Evolutionary conservation across 1,139 yeast genomes (phyloP), one percentile per base, ranked within the genome.

Genomic region (Cylindricascospora bacillispora): DNA sequence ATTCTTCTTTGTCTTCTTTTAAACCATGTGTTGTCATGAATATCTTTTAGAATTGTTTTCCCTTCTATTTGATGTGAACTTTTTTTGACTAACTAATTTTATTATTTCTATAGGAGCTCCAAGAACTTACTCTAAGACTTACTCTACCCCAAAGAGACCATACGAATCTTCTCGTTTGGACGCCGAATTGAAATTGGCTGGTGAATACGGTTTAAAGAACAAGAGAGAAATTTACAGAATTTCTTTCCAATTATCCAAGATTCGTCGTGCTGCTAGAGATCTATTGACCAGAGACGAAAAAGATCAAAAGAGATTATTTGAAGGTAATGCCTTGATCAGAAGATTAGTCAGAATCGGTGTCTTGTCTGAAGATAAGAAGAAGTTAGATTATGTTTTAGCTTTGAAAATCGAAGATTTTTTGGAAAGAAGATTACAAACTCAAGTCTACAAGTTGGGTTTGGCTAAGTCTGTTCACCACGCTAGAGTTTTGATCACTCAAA

Each of bases 381-480:
- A 92, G 76, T 85, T 89, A 70, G 99, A 89, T 89, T 92, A 92
- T 71, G 99, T 89, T 36, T 45, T 89, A 67, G 95, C 99, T 61
- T 80, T 89, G 63, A 80, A 82, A 67, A 70, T 83, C 59, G 98
- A 89, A 75, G 98, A 92, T 70, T 89, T 89, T 92, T 80, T 89
- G 71, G 99, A 89, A 76, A 86, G 98, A 79, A 83, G 99, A 76
- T 80, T 89, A 66, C 99, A 89, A 76, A 92, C 99, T 63, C 99
- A 89, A 74, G 99, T 89, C 52, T 89, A 89, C 95, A 89, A 89
- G 77, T 80, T 85, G 57, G 99, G 99, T 63, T 79, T 92, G 64
- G 99, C 99, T 62, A 89, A 92, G 74, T 86, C 97, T 57, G 82
- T 89, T 60, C 99, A 89, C 79, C 99, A 89, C 73, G 98, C 99